Evolutionary conservation across 2,329 filamentous ascomycete species (phyloP).

Genomic region (Apiospora rasikravindrae): DNA sequence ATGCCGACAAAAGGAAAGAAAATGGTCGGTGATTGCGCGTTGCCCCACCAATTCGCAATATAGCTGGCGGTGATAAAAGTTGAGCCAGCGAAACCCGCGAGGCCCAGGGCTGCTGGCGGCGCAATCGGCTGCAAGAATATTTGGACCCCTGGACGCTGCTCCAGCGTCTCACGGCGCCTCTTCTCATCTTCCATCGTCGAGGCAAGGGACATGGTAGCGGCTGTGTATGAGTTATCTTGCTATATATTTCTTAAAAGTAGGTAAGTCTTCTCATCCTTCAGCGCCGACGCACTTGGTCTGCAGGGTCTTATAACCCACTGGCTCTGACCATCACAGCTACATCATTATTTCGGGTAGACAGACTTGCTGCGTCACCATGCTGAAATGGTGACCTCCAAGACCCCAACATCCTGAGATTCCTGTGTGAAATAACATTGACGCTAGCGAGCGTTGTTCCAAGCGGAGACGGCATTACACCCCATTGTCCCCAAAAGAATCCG

Average conservation of each 20-base stretch:
- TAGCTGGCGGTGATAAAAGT: slow-evolving; percentile 35
- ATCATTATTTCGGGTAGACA: neutral
- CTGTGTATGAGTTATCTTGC: neutral
- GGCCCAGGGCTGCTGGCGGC: slow-evolving; percentile 35
- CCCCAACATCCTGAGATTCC: neutral
- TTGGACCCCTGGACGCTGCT: slow-evolving; percentile 27
- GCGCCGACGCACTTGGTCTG: neutral
- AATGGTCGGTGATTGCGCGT: slow-evolving; percentile 29
- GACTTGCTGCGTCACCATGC: neutral
- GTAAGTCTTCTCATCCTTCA: neutral
- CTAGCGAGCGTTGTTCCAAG: neutral
- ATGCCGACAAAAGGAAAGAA: slow-evolving; percentile 37
- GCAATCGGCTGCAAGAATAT: slow-evolving; percentile 37
- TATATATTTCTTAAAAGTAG: neutral
- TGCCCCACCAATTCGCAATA: slow-evolving; percentile 31
- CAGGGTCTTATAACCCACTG: neutral
- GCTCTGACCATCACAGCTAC: neutral
- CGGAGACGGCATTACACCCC: neutral
- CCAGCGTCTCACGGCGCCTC: neutral
- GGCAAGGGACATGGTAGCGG: slow-evolving; percentile 14
- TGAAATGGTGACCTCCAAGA: neutral
- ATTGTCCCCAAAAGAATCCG: neutral
- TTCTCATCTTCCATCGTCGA: slow-evolving; percentile 17
- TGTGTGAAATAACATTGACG: neutral
- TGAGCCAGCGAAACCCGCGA: slow-evolving; percentile 36